Evolutionary conservation across 225 moss, liverwort and hornwort species (phyloP).

Genomic region (Thuidium tamariscinum): DNA sequence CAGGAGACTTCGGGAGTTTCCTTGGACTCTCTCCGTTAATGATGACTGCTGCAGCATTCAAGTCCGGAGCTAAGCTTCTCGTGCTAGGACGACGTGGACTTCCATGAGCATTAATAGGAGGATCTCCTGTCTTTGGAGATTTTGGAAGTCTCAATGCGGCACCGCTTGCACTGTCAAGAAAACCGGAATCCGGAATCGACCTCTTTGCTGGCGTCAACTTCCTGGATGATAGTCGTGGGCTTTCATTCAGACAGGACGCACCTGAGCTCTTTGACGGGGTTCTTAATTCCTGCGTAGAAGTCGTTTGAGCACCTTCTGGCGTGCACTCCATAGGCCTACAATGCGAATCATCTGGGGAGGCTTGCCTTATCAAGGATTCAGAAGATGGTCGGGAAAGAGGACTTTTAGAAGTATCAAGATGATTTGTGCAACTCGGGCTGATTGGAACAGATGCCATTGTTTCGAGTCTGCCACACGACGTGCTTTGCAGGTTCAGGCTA

Average conservation of each 20-base stretch:
- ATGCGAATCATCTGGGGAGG: background rate
- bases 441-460: background rate
- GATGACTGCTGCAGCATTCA: conserved; percentile 9
- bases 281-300: background rate
- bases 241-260: background rate
- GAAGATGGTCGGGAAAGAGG: conserved; percentile 17
- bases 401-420: background rate
- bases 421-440: background rate
- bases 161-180: conserved; percentile 16
- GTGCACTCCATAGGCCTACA: background rate
- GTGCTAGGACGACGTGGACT: conserved; percentile 15
- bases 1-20: conserved; percentile 3
- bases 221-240: conserved; percentile 17
- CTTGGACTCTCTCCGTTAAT: conserved; percentile 11
- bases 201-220: conserved; percentile 26
- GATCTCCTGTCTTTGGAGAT: background rate
- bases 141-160: background rate
- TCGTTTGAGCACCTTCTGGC: background rate
- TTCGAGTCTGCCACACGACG: conserved; percentile 14
- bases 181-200: background rate
- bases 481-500: background rate
- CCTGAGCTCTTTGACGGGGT: conserved; percentile 12
- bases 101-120: background rate
- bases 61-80: conserved; percentile 9
- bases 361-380: conserved; percentile 1